These are phyloP conservation scores for Chenopodium album DNA, from an alignment of 148 eudicot species.

Conservation along the genomic window DNA sequence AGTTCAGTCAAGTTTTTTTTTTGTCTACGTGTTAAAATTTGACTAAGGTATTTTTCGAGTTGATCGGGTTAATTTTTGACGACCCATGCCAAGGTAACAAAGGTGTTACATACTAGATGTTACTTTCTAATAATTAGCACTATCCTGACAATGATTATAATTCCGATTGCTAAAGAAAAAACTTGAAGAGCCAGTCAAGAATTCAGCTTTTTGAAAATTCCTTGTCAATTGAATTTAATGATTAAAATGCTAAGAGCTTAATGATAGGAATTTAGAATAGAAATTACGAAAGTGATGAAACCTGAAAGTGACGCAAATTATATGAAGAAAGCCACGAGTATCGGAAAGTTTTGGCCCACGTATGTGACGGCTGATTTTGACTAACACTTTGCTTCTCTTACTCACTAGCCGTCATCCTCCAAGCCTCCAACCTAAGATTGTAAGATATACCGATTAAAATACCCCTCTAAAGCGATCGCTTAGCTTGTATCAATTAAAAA, in stretches of 20 bases:
- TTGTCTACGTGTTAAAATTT: too few species aligned
- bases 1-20: too few species aligned
- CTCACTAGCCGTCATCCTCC: not conserved
- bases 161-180: not conserved
- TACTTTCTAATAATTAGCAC: too few species aligned
- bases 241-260: not conserved
- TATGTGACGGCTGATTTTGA: conserved; percentile 14
- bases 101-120: too few species aligned
- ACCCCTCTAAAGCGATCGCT: too few species aligned
- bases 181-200: not conserved
- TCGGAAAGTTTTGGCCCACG: not conserved
- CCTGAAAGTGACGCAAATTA: conserved; percentile 5
- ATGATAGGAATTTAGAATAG: not conserved
- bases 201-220: not conserved
- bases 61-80: too few species aligned
- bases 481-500: too few species aligned
- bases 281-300: not conserved
- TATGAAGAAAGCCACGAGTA: conserved; percentile 7
- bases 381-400: conserved; percentile 5
- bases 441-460: not conserved
- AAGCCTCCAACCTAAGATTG: too few species aligned
- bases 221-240: conserved; percentile 1
- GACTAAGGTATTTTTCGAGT: too few species aligned
- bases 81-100: too few species aligned
- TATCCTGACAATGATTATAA: not conserved